Evolutionary conservation across 2,329 filamentous ascomycete genomes (phyloP).

Genomic region (Dendrostoma leiphaemia): DNA sequence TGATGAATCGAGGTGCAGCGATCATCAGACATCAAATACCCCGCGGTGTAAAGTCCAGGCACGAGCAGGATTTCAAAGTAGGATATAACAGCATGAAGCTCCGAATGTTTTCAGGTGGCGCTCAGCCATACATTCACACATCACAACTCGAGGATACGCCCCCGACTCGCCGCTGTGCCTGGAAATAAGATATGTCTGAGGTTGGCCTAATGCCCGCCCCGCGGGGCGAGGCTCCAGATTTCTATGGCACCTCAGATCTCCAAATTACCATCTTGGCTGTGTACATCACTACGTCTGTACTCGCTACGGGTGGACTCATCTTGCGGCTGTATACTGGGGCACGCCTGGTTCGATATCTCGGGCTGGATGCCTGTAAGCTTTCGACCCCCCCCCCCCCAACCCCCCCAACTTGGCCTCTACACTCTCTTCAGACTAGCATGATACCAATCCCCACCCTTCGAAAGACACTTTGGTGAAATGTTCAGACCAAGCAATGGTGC

Average conservation of each 20-base stretch:
- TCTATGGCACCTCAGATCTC: conserved; percentile 13
- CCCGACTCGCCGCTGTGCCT: too few species aligned
- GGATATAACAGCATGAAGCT: background rate
- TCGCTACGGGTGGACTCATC: conserved; percentile 10
- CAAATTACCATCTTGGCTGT: conserved; percentile 13
- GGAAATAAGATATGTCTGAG: conserved; percentile 14
- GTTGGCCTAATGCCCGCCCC: conserved; percentile 14
- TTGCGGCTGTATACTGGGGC: conserved; percentile 13
- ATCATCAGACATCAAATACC: background rate
- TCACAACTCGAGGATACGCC: background rate
- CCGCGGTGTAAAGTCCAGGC: too few species aligned
- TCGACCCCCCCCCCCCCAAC: too few species aligned
- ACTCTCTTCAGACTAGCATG: too few species aligned
- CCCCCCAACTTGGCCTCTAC: too few species aligned
- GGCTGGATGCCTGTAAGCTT: conserved; percentile 17
- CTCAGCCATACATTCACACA: background rate
- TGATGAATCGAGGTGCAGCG: background rate
- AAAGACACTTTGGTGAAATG: too few species aligned
- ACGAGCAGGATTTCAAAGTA: background rate
- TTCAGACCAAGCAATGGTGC: too few species aligned
- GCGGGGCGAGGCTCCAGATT: conserved; percentile 4
- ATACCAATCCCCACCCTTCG: too few species aligned
- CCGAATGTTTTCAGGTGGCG: background rate
- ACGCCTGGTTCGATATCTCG: conserved; percentile 10
- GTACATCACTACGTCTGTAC: conserved; percentile 10